Evolutionary conservation across 768 basidiomycete species (phyloP), one percentile per base, ranked within the genome.

Genomic region (Collybiopsis luxurians): DNA sequence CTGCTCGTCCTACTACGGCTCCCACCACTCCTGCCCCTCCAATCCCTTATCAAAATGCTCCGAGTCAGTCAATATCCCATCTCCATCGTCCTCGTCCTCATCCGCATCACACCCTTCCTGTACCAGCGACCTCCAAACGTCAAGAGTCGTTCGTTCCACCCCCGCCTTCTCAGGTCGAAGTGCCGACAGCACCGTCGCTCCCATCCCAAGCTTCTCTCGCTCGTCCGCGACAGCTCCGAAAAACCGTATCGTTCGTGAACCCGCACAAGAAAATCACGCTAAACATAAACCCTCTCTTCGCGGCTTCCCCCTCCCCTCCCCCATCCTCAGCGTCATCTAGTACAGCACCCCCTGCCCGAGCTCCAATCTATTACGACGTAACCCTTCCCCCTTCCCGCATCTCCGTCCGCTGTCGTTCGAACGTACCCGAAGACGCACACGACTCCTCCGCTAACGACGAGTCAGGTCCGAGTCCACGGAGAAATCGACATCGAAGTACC

Each of bases 181-280:
- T n/a, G 9, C 27, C 17, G 9, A 28, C 34, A 12, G 46, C 6
- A 34, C 6, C 5, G 58, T 58, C 17, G 56, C 49, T n/a, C 54
- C 60, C 50, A 60, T 60, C 12, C 52, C 60, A 60, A 66, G 61
- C 24, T 40, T 7, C 39, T 46, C 58, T 56, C 53, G 12, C 65
- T 59, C 65, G 60, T 56, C 46, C 52, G 27, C 50, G 50, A 24
- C 50, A 19, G 23, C 50, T 39, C 21, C 50, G 36, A 6, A 9
- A 42, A 9, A 5, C 4, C 40, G 53, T 54, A 24, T 54, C 53
- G 4, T 54, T 54, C 27, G 53, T 30, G 1, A 54, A 54, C 27
- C 53, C 53, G 15, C 26, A 54, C 6, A 15, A 21, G 4, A 21
- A 15, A 4, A n/a, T 24, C 13, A 12, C 10, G 7, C 40, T 54